phyloP scores from a whole-genome alignment of 768 basidiomycete species.

The Auricularia sp. region DNA sequence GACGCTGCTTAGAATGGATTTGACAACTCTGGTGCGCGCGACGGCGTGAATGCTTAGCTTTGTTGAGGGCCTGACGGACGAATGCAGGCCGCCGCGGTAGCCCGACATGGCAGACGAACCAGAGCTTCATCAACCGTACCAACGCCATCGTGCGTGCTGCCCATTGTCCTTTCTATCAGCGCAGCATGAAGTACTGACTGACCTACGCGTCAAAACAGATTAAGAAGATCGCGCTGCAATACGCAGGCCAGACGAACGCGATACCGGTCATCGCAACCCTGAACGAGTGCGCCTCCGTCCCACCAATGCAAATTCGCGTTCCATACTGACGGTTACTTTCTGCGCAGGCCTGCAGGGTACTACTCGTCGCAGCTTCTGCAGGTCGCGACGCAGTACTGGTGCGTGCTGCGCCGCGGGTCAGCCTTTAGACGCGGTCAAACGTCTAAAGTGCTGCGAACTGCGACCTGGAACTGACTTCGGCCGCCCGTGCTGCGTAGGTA shows the following conservation, averaged over 20 bases:
- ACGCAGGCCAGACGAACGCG: slow-evolving; percentile 38
- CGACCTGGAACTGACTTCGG: no score
- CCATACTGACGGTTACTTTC: not conserved
- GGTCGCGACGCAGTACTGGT: slow-evolving; percentile 52
- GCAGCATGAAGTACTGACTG: not conserved
- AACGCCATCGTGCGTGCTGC: slow-evolving; percentile 41
- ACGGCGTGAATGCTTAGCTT: no score
- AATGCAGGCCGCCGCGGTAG: slow-evolving; percentile 41
- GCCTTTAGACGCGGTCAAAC: no score
- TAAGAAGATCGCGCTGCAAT: slow-evolving; percentile 42
- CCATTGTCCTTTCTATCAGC: not conserved
- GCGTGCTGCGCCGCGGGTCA: not conserved
- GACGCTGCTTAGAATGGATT: slow-evolving; percentile 34
- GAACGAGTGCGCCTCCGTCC: slow-evolving; percentile 49
- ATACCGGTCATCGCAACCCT: slow-evolving; percentile 64
- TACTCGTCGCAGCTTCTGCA: slow-evolving; percentile 39
- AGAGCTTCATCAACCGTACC: slow-evolving; percentile 57
- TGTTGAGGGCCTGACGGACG: no score
- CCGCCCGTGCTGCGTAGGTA: not conserved
- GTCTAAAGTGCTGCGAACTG: no score
- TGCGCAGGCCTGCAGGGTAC: slow-evolving; percentile 61
- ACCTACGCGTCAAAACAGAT: not conserved
- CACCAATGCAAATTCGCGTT: not conserved
- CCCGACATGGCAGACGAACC: slow-evolving; percentile 61
- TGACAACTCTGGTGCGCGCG: slow-evolving; percentile 47